Conservation (phyloP, 2,329 filamentous ascomycete species). For the Aspergillus japonicus region DNA sequence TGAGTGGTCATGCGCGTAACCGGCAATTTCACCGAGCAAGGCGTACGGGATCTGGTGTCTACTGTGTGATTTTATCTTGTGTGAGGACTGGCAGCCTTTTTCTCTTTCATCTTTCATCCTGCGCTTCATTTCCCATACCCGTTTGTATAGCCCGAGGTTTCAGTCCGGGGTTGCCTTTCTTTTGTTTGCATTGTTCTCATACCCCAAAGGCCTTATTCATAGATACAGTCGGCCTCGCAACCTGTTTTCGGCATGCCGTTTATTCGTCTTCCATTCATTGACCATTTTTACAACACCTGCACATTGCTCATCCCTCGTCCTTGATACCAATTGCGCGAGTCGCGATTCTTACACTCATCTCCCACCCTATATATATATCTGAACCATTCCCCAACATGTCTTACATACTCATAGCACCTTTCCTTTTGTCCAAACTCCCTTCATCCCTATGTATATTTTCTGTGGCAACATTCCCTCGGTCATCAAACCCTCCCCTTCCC, state of each 20-base stretch:
- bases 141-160: slow-evolving; percentile 24
- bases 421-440: slow-evolving; percentile 23
- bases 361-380: slow-evolving; percentile 23
- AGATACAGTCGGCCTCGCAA: slow-evolving; percentile 38
- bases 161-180: slow-evolving; percentile 21
- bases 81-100: slow-evolving; percentile 23
- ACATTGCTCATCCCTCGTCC: slow-evolving; percentile 18
- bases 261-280: slow-evolving; percentile 22
- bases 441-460: slow-evolving; percentile 19
- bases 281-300: slow-evolving; percentile 19
- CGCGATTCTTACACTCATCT: slow-evolving; percentile 30
- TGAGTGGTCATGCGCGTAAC: slow-evolving; percentile 25
- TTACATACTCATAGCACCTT: slow-evolving; percentile 17
- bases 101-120: slow-evolving; percentile 11
- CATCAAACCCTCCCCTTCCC: slow-evolving; percentile 14
- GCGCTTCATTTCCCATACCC: slow-evolving; percentile 17
- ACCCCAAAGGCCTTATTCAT: slow-evolving; percentile 41
- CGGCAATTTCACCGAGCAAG: slow-evolving; percentile 28
- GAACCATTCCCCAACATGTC: slow-evolving; percentile 3
- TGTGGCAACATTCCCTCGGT: slow-evolving; percentile 6
- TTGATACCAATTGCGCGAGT: slow-evolving; percentile 36
- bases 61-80: slow-evolving; percentile 18
- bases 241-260: slow-evolving; percentile 27
- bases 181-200: slow-evolving; percentile 35
- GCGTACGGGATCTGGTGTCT: slow-evolving; percentile 33